Conservation (phyloP, 495 filamentous ascomycete species). For the Talaromyces adpressus region DNA sequence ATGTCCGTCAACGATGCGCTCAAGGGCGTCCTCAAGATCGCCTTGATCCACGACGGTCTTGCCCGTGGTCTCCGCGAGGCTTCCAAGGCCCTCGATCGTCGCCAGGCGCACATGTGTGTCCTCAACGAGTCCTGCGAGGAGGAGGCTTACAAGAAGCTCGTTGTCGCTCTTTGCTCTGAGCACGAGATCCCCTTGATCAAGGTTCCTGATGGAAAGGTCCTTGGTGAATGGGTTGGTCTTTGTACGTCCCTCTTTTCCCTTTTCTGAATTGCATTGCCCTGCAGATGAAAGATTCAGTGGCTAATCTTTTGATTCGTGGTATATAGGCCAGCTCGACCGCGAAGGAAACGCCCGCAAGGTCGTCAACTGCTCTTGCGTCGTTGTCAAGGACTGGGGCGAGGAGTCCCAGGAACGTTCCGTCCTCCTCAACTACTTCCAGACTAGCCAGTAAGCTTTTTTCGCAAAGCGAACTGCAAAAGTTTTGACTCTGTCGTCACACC, state of each 20-base stretch:
- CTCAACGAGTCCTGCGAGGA: constrained; percentile 98
- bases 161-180: constrained; percentile 94
- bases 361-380: constrained; percentile 99
- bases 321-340: constrained; percentile 86
- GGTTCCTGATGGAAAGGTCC: constrained; percentile 98
- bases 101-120: constrained; percentile 99
- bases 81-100: constrained; percentile 92
- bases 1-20: constrained; percentile 98
- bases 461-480: background rate
- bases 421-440: constrained; percentile 99
- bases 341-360: constrained; percentile 99
- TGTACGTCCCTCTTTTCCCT: constrained; percentile 57
- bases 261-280: background rate
- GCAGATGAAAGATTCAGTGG: too few species aligned
- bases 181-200: constrained; percentile 99
- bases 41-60: constrained; percentile 98
- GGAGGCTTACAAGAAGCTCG: constrained; percentile 99
- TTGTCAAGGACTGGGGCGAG: constrained; percentile 99
- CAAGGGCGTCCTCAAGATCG: constrained; percentile 93
- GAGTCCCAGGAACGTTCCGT: constrained; percentile 96
- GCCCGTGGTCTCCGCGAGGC: constrained; percentile 97
- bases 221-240: constrained; percentile 99
- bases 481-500: background rate
- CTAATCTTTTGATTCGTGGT: constrained; percentile 1
- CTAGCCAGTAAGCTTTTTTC: constrained; percentile 52